phyloP scores from a whole-genome alignment of 164 flowering plant species.

The Stephania cephalantha region DNA sequence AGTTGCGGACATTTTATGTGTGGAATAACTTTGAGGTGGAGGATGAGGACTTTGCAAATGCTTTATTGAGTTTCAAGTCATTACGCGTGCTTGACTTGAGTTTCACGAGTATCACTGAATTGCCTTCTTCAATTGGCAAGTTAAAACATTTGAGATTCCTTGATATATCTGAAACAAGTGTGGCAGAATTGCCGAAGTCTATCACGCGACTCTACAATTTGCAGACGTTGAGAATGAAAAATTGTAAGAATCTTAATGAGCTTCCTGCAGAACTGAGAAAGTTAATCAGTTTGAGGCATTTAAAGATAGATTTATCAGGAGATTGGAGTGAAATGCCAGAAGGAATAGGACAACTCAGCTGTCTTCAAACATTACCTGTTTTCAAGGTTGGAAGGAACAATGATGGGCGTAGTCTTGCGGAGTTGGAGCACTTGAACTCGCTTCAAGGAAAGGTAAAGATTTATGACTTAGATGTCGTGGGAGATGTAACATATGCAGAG shows the following conservation, averaged over 20 bases:
- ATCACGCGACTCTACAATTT: not conserved
- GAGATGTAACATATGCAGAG: conserved; percentile 4
- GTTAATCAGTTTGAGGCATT: conserved; percentile 7
- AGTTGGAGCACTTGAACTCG: not conserved
- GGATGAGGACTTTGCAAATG: not conserved
- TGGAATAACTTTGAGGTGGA: not conserved
- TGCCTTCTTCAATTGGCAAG: conserved; percentile 3
- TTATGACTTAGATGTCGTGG: conserved; percentile 2
- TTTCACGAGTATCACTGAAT: not conserved
- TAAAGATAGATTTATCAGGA: not conserved
- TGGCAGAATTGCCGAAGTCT: conserved; percentile 1
- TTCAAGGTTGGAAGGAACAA: conserved; percentile 4
- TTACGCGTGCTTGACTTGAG: conserved; percentile 11
- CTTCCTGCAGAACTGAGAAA: not conserved
- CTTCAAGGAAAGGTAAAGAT: conserved; percentile 9
- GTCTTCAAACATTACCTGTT: conserved; percentile 16
- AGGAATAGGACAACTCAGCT: conserved; percentile 1
- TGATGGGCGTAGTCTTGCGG: conserved; percentile 1
- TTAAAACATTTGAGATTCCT: conserved; percentile 1
- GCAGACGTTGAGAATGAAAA: not conserved
- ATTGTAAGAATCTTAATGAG: not conserved
- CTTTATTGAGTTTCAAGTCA: not conserved
- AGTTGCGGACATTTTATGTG: not conserved
- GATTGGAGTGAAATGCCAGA: not conserved
- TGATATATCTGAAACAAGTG: not conserved